These are phyloP conservation scores for Myxozyma neotropica DNA, from an alignment of 805 yeast species.

Conservation along the genomic window DNA sequence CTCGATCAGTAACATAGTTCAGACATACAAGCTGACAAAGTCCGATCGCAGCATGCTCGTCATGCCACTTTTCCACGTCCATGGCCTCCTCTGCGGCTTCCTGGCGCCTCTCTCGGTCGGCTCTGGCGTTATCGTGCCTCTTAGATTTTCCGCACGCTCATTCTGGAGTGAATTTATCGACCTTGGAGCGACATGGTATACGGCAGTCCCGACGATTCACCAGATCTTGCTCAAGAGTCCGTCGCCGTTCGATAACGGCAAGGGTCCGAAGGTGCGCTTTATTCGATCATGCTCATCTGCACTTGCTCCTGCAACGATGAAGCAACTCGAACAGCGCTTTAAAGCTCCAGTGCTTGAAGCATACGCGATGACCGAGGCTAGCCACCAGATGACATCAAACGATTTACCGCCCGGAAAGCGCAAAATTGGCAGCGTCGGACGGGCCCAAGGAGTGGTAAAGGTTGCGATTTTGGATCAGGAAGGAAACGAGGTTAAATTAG, in stretches of 20 bases:
- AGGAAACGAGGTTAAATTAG: constrained; percentile 53
- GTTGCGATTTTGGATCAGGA: constrained; percentile 57
- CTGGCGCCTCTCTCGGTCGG: constrained; percentile 65
- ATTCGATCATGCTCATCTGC: constrained; percentile 74
- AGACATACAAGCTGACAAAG: constrained; percentile 56
- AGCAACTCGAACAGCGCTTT: constrained; percentile 57
- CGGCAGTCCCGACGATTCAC: constrained; percentile 73
- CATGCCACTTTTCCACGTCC: constrained; percentile 80
- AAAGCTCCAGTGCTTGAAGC: constrained; percentile 74
- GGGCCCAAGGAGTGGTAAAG: constrained; percentile 70
- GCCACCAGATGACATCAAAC: constrained; percentile 80
- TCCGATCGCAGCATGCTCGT: constrained; percentile 63
- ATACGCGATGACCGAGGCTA: constrained; percentile 72
- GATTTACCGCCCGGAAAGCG: constrained; percentile 65
- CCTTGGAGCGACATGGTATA: constrained; percentile 65
- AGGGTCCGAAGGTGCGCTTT: constrained; percentile 60
- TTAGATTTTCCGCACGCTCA: constrained; percentile 58
- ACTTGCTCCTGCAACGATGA: constrained; percentile 66
- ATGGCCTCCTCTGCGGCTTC: constrained; percentile 69
- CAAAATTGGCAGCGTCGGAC: constrained; percentile 73
- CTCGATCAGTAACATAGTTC: constrained; percentile 60
- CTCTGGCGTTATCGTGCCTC: constrained; percentile 58
- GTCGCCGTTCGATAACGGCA: constrained; percentile 46
- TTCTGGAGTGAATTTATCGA: constrained; percentile 62
- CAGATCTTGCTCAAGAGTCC: constrained; percentile 59